Conservation (phyloP, 2,329 filamentous ascomycete species). For the Diaporthe sp. region DNA sequence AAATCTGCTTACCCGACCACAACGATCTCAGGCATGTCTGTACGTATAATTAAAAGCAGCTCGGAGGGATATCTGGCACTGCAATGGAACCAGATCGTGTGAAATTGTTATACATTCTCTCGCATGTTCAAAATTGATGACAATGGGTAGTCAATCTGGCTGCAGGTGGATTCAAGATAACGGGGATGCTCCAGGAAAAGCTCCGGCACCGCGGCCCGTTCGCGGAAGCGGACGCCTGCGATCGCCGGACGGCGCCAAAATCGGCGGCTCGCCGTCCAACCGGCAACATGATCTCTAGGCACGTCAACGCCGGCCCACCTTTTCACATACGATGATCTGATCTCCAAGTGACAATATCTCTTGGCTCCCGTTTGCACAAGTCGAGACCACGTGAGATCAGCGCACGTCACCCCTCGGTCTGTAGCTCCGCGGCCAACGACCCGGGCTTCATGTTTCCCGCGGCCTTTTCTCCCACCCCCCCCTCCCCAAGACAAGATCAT, state of each 20-base stretch:
- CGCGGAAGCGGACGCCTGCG: neutral
- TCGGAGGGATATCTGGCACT: too few relatives aligned
- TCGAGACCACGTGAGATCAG: neutral
- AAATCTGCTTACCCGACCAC: slow-evolving; percentile 53
- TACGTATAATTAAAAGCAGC: slow-evolving; percentile 9
- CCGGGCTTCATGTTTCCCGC: neutral
- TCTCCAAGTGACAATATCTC: neutral
- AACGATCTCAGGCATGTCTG: slow-evolving; percentile 54
- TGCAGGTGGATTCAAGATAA: neutral
- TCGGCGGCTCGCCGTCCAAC: neutral
- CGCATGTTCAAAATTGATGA: neutral
- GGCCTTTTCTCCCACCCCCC: neutral
- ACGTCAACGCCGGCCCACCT: slow-evolving; percentile 4
- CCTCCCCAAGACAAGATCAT: neutral
- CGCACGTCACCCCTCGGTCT: neutral
- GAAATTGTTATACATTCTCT: neutral
- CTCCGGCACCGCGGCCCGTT: slow-evolving; percentile 34
- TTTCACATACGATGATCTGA: slow-evolving; percentile 1
- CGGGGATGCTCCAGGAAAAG: neutral
- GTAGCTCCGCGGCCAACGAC: neutral
- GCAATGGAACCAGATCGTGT: neutral
- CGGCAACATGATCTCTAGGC: slow-evolving; percentile 5
- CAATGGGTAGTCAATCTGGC: neutral
- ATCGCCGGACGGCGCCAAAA: slow-evolving; percentile 31
- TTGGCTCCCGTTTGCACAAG: neutral